Conservation (phyloP, 2,329 filamentous ascomycete genomes). For the Colletotrichum plurivorum region DNA sequence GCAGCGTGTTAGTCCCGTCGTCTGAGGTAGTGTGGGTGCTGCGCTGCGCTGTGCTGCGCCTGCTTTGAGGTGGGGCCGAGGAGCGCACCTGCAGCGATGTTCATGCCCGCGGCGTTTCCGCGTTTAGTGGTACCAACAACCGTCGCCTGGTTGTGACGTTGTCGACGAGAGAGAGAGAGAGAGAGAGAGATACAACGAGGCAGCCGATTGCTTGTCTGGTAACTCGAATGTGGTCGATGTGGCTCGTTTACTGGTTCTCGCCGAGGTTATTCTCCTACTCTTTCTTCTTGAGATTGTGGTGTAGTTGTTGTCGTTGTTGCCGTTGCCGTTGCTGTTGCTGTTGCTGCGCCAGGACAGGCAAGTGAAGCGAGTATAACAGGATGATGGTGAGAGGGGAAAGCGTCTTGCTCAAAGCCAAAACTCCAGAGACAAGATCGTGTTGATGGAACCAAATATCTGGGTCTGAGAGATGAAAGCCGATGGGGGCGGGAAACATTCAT, state of each 20-base stretch:
- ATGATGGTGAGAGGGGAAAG: no score
- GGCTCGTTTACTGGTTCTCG: no score
- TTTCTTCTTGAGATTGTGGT: no score
- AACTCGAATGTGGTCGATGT: background rate
- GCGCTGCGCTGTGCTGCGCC: conserved; percentile 36
- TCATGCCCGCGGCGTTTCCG: conserved; percentile 39
- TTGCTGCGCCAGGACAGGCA: background rate
- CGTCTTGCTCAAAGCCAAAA: conserved; percentile 1
- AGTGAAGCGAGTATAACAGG: background rate
- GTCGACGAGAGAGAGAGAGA: background rate
- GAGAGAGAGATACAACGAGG: background rate
- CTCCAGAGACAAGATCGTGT: conserved; percentile 17
- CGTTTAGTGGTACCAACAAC: conserved; percentile 11
- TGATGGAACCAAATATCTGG: conserved; percentile 17
- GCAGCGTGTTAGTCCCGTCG: conserved; percentile 24
- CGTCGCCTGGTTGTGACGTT: background rate
- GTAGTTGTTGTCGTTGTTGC: no score
- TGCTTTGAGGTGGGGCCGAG: conserved; percentile 36
- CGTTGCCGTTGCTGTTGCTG: no score
- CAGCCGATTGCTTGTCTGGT: conserved; percentile 11
- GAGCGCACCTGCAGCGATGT: conserved; percentile 39
- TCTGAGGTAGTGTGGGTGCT: conserved; percentile 23
- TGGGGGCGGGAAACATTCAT: conserved; percentile 38
- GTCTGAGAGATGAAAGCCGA: conserved; percentile 32
- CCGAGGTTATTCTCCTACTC: no score